phyloP scores from a whole-genome alignment of 2,329 filamentous ascomycete genomes.

The Ophiostoma tasmaniense region DNA sequence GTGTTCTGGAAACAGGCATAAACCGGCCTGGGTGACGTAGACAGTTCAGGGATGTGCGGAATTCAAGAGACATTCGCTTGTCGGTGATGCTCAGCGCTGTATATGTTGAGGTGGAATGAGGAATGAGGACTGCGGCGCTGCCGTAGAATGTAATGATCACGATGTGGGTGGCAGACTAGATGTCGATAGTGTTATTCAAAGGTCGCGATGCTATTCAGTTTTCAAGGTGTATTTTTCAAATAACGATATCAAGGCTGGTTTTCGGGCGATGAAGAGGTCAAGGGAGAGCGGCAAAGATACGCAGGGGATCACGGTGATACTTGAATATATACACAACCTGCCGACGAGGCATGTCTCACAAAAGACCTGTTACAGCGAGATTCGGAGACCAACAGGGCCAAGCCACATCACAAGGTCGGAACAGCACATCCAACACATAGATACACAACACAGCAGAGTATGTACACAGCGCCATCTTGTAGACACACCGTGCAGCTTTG shows the following conservation, averaged over 20 bases:
- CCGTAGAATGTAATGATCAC: not conserved
- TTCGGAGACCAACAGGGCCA: not conserved
- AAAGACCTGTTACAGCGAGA: not conserved
- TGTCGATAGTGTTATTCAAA: not conserved
- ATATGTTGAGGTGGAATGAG: not conserved
- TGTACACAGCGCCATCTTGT: not conserved
- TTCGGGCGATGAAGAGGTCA: not conserved
- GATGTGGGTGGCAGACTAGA: not conserved
- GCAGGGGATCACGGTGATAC: not conserved
- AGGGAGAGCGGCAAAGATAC: not conserved
- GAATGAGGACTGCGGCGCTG: not conserved
- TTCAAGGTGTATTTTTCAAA: too few species aligned
- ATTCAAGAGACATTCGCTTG: conserved; percentile 48
- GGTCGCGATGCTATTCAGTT: not conserved
- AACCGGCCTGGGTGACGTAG: conserved; percentile 48
- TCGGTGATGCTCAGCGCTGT: conserved; percentile 5
- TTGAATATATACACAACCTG: not conserved
- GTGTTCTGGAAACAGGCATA: conserved; percentile 49
- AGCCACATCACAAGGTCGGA: not conserved
- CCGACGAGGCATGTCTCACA: not conserved
- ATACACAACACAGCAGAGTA: not conserved
- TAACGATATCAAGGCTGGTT: too few species aligned
- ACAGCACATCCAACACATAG: not conserved
- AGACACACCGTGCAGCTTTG: not conserved
- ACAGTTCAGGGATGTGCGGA: conserved; percentile 47